Evolutionary conservation across 352 stramenopile genomes (phyloP).

Genomic region (Phytophthora chlamydospora): DNA sequence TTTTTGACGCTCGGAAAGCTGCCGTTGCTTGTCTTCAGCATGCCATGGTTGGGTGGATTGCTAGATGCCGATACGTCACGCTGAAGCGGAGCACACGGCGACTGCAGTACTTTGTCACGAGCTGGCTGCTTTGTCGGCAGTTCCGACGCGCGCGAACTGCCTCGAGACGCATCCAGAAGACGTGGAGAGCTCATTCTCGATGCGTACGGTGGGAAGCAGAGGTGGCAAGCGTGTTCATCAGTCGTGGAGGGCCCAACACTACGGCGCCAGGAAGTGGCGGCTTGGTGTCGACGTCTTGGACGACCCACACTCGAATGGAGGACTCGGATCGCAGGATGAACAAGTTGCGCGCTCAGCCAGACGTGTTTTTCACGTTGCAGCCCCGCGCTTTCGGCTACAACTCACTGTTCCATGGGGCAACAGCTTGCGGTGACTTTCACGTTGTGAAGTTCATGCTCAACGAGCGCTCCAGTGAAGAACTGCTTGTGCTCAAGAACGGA

Average conservation of each 20-base stretch:
- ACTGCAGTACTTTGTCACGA: constrained; percentile 62
- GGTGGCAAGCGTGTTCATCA: constrained; percentile 57
- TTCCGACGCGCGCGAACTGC: constrained; percentile 39
- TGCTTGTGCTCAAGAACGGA: constrained; percentile 63
- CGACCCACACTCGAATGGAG: constrained; percentile 67
- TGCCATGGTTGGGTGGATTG: constrained; percentile 53
- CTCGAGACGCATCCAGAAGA: constrained; percentile 46
- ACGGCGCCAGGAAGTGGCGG: constrained; percentile 14
- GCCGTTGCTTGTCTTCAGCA: constrained; percentile 57
- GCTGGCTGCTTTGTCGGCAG: constrained; percentile 57
- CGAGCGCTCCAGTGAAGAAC: constrained; percentile 22
- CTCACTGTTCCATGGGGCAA: constrained; percentile 73
- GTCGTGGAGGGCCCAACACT: constrained; percentile 14
- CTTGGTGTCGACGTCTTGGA: constrained; percentile 33
- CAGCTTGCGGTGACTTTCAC: constrained; percentile 71
- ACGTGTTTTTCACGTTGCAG: constrained; percentile 59
- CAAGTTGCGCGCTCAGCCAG: constrained; percentile 50
- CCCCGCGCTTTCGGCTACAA: constrained; percentile 65
- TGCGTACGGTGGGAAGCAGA: constrained; percentile 48
- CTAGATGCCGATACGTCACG: constrained; percentile 46
- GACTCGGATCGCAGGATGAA: constrained; percentile 70
- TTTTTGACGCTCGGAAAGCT: constrained; percentile 25
- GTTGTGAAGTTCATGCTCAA: constrained; percentile 81
- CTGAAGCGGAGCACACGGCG: constrained; percentile 33
- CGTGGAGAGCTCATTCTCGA: constrained; percentile 48